Percentiles rank a stretch among this genome's conserved stretches.
These are phyloP conservation scores for Cylindricascospora bacillispora DNA, from an alignment of 1,139 yeast species.

Conservation along the genomic window DNA sequence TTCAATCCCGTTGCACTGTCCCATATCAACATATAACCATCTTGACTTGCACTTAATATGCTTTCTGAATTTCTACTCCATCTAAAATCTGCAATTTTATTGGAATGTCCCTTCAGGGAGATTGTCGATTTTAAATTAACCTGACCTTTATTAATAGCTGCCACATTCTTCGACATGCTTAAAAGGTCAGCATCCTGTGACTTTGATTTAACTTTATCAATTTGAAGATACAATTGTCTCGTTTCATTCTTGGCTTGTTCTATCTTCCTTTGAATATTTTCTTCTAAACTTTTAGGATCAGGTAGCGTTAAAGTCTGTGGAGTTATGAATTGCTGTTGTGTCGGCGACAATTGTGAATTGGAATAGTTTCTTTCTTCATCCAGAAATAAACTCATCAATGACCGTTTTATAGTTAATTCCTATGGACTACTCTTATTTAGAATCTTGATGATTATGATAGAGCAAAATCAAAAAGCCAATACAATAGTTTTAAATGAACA, in stretches of 20 bases:
- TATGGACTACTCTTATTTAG: no score
- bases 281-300: constrained; percentile 7
- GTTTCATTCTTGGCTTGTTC: constrained; percentile 36
- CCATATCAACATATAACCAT: constrained; percentile 80
- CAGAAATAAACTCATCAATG: no score
- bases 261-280: constrained; percentile 22
- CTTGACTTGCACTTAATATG: constrained; percentile 69
- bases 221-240: constrained; percentile 35
- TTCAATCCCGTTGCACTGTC: constrained; percentile 65
- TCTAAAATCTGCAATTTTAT: constrained; percentile 54
- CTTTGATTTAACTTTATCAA: constrained; percentile 32
- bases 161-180: constrained; percentile 28
- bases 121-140: constrained; percentile 28
- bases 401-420: no score
- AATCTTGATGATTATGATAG: no score
- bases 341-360: no score
- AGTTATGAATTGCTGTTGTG: no score
- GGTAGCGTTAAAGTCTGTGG: no score
- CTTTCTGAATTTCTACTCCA: constrained; percentile 55
- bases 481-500: no score
- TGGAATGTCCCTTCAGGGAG: constrained; percentile 58
- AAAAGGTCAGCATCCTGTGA: constrained; percentile 37
- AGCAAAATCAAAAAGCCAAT: no score
- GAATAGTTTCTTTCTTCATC: no score
- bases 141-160: constrained; percentile 15